Conservation (phyloP, 257 asterid genomes). For the Eucommia ulmoides region DNA sequence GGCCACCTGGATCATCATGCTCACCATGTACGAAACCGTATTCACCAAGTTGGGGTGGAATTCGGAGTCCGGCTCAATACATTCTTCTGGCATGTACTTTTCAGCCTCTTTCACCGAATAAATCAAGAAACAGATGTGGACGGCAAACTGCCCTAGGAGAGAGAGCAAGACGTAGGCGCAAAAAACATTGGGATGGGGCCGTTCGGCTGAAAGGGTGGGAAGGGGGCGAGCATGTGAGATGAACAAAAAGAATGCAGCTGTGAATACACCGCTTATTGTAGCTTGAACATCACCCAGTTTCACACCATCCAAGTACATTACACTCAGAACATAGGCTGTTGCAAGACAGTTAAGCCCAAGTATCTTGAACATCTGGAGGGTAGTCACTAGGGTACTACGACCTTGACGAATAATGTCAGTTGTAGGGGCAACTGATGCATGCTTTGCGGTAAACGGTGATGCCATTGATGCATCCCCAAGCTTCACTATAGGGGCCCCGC, state of each 20-base stretch:
- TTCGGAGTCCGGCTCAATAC: constrained; percentile 85
- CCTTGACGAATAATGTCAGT: constrained; percentile 94
- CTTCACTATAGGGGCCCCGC: constrained; percentile 83
- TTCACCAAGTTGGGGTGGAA: constrained; percentile 94
- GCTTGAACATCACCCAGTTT: constrained; percentile 94
- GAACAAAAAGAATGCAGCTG: constrained; percentile 90
- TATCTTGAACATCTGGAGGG: constrained; percentile 98
- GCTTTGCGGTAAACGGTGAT: constrained; percentile 93
- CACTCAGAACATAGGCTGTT: constrained; percentile 91
- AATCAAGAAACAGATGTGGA: constrained; percentile 71
- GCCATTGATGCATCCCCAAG: constrained; percentile 99
- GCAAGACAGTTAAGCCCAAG: constrained; percentile 98
- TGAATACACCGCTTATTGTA: constrained; percentile 92
- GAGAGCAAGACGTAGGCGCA: constrained; percentile 91
- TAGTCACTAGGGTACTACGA: constrained; percentile 89
- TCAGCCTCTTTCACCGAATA: constrained; percentile 82
- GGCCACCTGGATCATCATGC: constrained; percentile 96
- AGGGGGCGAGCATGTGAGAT: constrained; percentile 95
- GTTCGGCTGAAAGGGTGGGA: constrained; percentile 73
- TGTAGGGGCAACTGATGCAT: constrained; percentile 91
- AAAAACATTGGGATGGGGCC: constrained; percentile 93
- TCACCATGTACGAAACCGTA: constrained; percentile 95
- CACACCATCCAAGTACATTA: constrained; percentile 92
- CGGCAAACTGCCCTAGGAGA: constrained; percentile 75
- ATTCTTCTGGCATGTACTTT: constrained; percentile 94